Evolutionary conservation across 106 monocot species (phyloP).

Genomic region (Triglochin maritima): DNA sequence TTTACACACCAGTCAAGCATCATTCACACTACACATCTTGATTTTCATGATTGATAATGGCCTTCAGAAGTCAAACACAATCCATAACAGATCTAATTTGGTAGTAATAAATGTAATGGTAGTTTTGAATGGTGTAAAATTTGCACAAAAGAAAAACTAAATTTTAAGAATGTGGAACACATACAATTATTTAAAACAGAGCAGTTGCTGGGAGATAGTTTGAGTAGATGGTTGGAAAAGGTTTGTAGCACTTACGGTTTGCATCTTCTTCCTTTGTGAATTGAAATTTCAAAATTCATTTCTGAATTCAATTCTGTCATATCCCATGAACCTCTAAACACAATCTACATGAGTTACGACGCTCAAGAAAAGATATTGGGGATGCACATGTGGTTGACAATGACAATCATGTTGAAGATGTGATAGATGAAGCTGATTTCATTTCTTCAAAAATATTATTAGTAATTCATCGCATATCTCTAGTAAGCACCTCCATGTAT

Average conservation of each 20-base stretch:
- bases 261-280: not conserved
- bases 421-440: constrained; percentile 75
- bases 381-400: constrained; percentile 81
- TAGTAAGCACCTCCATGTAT: too few species aligned
- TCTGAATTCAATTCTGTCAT: not conserved
- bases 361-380: constrained; percentile 78
- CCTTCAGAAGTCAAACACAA: too few species aligned
- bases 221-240: constrained; percentile 88
- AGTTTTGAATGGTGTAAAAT: too few species aligned
- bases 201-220: constrained; percentile 65
- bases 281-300: not conserved
- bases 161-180: constrained; percentile 60
- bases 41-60: too few species aligned
- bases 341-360: constrained; percentile 76
- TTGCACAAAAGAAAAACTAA: constrained; percentile 53
- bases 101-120: too few species aligned
- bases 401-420: constrained; percentile 87
- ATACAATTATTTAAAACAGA: constrained; percentile 85
- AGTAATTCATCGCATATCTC: too few species aligned
- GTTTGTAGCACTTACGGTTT: constrained; percentile 62
- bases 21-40: too few species aligned
- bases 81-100: too few species aligned
- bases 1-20: too few species aligned
- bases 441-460: too few species aligned
- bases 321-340: constrained; percentile 81